phyloP scores from a whole-genome alignment of 768 basidiomycete genomes.

The Multifurca ochricompacta region DNA sequence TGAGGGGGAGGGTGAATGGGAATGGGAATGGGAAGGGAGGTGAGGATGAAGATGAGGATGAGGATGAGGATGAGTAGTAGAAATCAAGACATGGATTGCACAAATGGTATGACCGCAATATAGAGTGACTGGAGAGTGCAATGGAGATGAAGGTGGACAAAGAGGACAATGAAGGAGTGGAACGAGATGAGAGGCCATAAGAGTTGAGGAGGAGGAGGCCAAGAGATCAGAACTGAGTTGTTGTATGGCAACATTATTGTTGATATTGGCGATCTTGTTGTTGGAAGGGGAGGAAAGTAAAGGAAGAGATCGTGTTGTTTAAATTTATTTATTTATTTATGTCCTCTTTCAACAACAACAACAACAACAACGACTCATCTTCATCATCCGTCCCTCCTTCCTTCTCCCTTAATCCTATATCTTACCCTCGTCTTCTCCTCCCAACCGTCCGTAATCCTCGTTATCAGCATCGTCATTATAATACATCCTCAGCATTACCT shows the following conservation, averaged over 20 bases:
- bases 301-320: conserved; percentile 1
- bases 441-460: conserved; percentile 18
- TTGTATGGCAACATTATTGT: conserved; percentile 10
- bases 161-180: conserved; percentile 46
- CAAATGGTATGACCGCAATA: conserved; percentile 84
- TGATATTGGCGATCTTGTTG: conserved; percentile 13
- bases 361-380: no score
- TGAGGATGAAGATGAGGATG: conserved; percentile 19
- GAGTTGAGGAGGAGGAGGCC: conserved; percentile 5
- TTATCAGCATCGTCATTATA: no score
- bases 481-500: neutral
- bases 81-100: conserved; percentile 28
- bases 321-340: neutral
- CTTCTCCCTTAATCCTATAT: neutral
- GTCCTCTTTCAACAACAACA: neutral
- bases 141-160: conserved; percentile 35
- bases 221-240: conserved; percentile 3
- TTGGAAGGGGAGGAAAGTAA: neutral
- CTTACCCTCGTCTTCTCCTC: conserved; percentile 16
- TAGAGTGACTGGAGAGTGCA: conserved; percentile 47
- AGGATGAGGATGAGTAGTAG: conserved; percentile 20
- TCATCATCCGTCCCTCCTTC: conserved; percentile 1
- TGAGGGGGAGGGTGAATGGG: no score
- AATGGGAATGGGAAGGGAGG: no score
- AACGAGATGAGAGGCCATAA: conserved; percentile 24